Evolutionary conservation across 2,329 filamentous ascomycete genomes (phyloP).

Genomic region (Fusarium sp.): DNA sequence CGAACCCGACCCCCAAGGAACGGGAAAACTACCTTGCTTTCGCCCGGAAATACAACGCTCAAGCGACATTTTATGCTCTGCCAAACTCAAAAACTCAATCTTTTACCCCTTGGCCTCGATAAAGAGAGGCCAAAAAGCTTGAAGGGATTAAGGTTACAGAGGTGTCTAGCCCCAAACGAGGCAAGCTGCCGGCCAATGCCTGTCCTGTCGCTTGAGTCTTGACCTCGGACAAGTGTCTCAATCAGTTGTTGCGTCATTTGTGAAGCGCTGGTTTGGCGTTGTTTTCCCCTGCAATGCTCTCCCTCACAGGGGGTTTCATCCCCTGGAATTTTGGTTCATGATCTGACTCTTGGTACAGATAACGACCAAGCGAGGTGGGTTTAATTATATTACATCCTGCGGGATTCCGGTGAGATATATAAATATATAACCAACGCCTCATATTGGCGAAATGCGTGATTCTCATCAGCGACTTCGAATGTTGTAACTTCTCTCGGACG

Average conservation of each 20-base stretch:
- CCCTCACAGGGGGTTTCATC: background rate
- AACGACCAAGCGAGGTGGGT: background rate
- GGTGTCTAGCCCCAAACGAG: constrained; percentile 25
- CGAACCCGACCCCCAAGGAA: background rate
- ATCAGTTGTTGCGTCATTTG: constrained; percentile 22
- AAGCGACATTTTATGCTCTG: background rate
- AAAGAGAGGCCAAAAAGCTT: constrained; percentile 19
- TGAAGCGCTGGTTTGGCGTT: background rate
- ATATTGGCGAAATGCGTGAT: background rate
- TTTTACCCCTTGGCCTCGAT: background rate
- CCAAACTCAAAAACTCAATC: background rate
- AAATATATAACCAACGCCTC: background rate
- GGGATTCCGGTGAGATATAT: background rate
- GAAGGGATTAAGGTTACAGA: constrained; percentile 27
- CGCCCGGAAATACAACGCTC: background rate
- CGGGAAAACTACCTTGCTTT: background rate
- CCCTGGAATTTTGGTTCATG: background rate
- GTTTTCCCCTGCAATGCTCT: background rate
- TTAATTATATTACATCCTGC: background rate
- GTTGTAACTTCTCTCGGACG: background rate
- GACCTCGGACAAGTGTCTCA: background rate
- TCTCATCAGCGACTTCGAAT: background rate
- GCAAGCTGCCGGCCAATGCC: constrained; percentile 17
- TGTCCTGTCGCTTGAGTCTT: background rate
- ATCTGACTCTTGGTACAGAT: background rate